Base-by-base conservation (phyloP, 2,329 filamentous ascomycete genomes). In the Xenoacremonium recifei region DNA sequence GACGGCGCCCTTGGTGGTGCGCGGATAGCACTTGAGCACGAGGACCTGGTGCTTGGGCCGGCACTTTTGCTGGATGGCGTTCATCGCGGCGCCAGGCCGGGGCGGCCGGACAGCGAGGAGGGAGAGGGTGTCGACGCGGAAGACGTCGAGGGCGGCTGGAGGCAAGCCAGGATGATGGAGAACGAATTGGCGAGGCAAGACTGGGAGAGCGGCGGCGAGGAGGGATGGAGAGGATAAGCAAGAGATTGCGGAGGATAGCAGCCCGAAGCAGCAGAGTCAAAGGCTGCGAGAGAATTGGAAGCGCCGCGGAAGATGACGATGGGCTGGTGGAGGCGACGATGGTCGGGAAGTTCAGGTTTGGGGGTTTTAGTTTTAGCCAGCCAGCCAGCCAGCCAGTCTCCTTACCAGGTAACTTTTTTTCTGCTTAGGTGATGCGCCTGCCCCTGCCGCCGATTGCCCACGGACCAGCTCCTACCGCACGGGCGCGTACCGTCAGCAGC, bases 1-100 rank as follows among this genome's bases (percentile, higher is more conserved):
- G 63, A 91, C 86, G 49, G 88, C 85, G 38, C 89, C 89, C 71
- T 96, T 97, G 52, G 88, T 88, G 51, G 88, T 91, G 55, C 87
- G 86, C 30, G 93, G 93, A 67, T 96, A 99, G 75, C 92, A 97
- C 72, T 96, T 96, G 53, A 96, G 80, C 54, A 96, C 85, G 48
- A 97, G 76, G 56, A 96, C 88, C 77, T 97, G 92, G 71, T 99
- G 93, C 75, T 96, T 97, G 20, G 93, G 92, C 47, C 92, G 89
- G 68, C 80, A 84, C 67, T 75, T 82, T 59, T 84, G 76, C 67
- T 80, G 75, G 50, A 85, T 73, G 61, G 80, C 75, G 61, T 85
- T 76, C 82, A 85, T 85, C 45, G 52, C 54, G 54, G 31, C 32
- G 32, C n/a, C n/a, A n/a, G 16, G 16, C 29, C 29, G 32, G 23